phyloP scores from a whole-genome alignment of 208 protist species.

The Acanthamoeba culbertsoni region DNA sequence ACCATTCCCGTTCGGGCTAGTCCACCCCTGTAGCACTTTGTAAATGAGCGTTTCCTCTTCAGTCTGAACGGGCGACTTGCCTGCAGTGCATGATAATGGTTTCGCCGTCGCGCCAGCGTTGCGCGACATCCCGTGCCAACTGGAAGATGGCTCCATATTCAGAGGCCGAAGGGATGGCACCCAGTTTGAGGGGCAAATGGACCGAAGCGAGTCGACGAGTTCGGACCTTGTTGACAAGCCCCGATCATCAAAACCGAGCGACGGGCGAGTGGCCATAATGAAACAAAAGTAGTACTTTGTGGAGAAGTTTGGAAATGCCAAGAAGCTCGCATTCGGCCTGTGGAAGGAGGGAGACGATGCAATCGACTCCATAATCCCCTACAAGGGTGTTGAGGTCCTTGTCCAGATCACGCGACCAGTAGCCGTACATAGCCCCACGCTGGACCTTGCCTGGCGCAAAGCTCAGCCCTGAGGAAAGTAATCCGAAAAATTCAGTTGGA shows the following conservation, averaged over 20 bases:
- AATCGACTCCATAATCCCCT: neutral
- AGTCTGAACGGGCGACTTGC: neutral
- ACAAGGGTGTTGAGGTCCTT: slow-evolving; percentile 4
- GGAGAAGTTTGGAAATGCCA: neutral
- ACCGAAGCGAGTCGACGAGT: neutral
- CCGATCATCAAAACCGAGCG: neutral
- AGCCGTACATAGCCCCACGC: neutral
- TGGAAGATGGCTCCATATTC: neutral
- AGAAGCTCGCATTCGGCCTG: neutral
- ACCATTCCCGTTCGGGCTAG: neutral
- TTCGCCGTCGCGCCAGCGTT: neutral
- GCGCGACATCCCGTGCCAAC: neutral
- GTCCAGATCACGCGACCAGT: neutral
- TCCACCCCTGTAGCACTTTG: neutral
- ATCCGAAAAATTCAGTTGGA: neutral
- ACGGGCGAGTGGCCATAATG: too few relatives aligned
- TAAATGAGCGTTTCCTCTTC: neutral
- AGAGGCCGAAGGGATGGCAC: neutral
- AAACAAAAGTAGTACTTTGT: neutral
- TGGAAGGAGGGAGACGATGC: neutral
- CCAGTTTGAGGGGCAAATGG: neutral
- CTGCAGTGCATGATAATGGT: neutral
- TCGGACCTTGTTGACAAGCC: neutral
- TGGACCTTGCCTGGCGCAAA: slow-evolving; percentile 25
- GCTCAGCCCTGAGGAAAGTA: neutral